A percentile compares a stretch with the other conserved stretches of the same genome.
Evolutionary conservation across 768 basidiomycete species (phyloP).

Genomic region (Mycena kentingensis): DNA sequence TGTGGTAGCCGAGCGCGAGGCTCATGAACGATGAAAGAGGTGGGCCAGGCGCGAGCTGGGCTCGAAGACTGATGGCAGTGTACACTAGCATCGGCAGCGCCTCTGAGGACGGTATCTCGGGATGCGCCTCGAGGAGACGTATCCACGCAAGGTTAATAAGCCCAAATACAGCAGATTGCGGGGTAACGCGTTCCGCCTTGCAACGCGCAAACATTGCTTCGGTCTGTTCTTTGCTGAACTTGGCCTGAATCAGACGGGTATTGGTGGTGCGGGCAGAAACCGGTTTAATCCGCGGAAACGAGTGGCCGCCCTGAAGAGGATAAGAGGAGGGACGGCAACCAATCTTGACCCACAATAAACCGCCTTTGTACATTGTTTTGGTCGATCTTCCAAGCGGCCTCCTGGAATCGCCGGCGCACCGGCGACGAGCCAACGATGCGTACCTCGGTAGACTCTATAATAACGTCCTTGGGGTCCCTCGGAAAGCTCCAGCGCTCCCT

Average conservation of each 20-base stretch:
- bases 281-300: slow-evolving; percentile 44
- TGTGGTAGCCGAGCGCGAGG: slow-evolving; percentile 56
- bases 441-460: slow-evolving; percentile 7
- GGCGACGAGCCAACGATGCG: background rate
- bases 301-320: slow-evolving; percentile 47
- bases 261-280: too few species aligned
- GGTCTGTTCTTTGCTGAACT: slow-evolving; percentile 44
- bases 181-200: slow-evolving; percentile 51
- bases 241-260: slow-evolving; percentile 42
- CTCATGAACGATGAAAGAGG: slow-evolving; percentile 50
- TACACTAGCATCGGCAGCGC: slow-evolving; percentile 49
- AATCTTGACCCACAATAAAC: background rate
- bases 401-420: background rate
- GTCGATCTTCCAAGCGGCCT: slow-evolving; percentile 1
- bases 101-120: slow-evolving; percentile 29
- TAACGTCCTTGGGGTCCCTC: background rate
- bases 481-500: background rate
- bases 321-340: background rate
- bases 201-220: slow-evolving; percentile 50
- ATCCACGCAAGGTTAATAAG: slow-evolving; percentile 55
- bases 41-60: slow-evolving; percentile 33
- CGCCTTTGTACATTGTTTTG: slow-evolving; percentile 1
- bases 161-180: slow-evolving; percentile 53
- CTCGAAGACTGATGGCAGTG: slow-evolving; percentile 58
- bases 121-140: slow-evolving; percentile 32